Base-by-base conservation (phyloP, 2,329 filamentous ascomycete genomes). In the Zasmidium angulare region DNA sequence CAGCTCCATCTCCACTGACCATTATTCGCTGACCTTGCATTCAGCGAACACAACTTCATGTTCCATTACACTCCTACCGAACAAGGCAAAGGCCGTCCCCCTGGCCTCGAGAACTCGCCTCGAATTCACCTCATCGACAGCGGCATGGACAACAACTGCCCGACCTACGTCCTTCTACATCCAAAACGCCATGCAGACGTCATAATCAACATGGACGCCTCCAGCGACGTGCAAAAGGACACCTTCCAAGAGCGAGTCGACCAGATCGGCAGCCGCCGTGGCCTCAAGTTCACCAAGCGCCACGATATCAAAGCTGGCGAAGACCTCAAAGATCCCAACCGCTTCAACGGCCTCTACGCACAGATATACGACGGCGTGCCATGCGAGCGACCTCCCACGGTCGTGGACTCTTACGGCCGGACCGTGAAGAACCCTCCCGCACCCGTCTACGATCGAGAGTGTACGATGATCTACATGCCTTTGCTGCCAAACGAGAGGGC, bases 101-200 rank as follows among this genome's bases (percentile, higher is more conserved):
- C 66, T 10, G 72, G 72, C 2, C 58, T 72, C 2, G 70, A 74
- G 53, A 72, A 72, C 58, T 72, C 69, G 12, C 71, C 71, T 7
- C 63, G 69, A n/a, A 72, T 74, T 26, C 72, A 74, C 58, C 63
- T 74, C 2, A 72, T 74, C 43, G 72, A 74, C 53, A 64, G 60
- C 22, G 72, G 72, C 29, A 73, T 74, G 71, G 72, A 73, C 63
- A 74, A 73, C 56, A 74, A 74, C 58, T 73, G 71, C 54, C 71
- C 71, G 14, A 69, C 71, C 21, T 69, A 69, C 53, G 66, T 69
- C 22, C 61, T 71, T 1, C 60, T 71, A 11, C 66, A 71, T 51
- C 69, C 69, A 1, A 59, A 61, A 11, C 68, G 71, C 12, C 26
- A 65, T 46, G 66, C 61, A 12, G 70, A 72, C 55, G 68, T 72